These are phyloP conservation scores for Kodamaea kaohsiungensis DNA, from an alignment of 805 yeast genomes.

Conservation along the genomic window DNA sequence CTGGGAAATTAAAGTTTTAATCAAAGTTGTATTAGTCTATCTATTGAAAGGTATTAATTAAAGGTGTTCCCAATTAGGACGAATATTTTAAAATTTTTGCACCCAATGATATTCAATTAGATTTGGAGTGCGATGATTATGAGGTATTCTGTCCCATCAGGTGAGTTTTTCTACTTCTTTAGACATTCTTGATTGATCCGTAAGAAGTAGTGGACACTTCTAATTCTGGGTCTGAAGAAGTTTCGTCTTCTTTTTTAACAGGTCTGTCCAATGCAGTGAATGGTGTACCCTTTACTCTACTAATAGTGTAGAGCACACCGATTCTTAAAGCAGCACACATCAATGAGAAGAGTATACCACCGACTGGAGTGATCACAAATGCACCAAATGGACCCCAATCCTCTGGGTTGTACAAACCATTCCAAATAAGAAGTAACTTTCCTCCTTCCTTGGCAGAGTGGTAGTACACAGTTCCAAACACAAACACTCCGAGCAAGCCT, in stretches of 20 bases:
- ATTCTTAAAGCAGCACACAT: constrained; percentile 53
- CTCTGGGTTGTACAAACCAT: constrained; percentile 70
- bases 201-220: constrained; percentile 10
- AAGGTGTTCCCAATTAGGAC: not conserved
- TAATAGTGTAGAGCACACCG: constrained; percentile 25
- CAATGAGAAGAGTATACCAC: constrained; percentile 64
- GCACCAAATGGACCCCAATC: constrained; percentile 98
- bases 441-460: constrained; percentile 76
- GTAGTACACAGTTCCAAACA: constrained; percentile 83
- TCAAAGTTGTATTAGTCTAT: not conserved
- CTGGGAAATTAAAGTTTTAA: too few relatives aligned
- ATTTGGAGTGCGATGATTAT: not conserved
- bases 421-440: constrained; percentile 66
- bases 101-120: not conserved
- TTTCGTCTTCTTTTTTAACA: constrained; percentile 19
- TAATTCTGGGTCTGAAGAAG: constrained; percentile 4
- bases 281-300: constrained; percentile 35
- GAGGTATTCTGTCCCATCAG: too few relatives aligned
- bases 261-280: constrained; percentile 50
- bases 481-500: constrained; percentile 74
- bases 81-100: not conserved
- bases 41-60: not conserved
- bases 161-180: too few relatives aligned
- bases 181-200: constrained; percentile 20
- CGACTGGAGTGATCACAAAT: constrained; percentile 86